Conservation (phyloP, 2,329 filamentous ascomycete genomes). For the Pseudomassariella vexata region DNA sequence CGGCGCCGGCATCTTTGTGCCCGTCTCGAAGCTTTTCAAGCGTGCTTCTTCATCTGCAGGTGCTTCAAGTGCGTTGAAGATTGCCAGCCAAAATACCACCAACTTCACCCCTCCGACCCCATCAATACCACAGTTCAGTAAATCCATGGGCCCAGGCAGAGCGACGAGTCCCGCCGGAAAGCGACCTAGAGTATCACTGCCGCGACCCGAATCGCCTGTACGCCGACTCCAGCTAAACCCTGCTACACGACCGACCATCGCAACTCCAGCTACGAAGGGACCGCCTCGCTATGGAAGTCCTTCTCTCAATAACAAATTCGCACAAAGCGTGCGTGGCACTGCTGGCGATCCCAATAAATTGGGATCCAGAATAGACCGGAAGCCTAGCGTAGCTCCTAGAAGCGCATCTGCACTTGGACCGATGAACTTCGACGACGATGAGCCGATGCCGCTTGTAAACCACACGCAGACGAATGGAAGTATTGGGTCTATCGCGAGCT, state of each 20-base stretch:
- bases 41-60: conserved; percentile 50
- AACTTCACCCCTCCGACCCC: conserved; percentile 61
- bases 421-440: conserved; percentile 48
- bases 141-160: conserved; percentile 74
- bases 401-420: conserved; percentile 55
- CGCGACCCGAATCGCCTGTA: conserved; percentile 81
- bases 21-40: conserved; percentile 71
- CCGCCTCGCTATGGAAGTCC: conserved; percentile 59
- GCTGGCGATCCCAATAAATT: conserved; percentile 57
- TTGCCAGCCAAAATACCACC: conserved; percentile 50
- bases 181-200: conserved; percentile 69
- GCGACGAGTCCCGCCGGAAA: conserved; percentile 68
- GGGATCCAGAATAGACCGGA: conserved; percentile 38
- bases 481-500: conserved; percentile 47
- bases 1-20: conserved; percentile 90
- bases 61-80: conserved; percentile 49
- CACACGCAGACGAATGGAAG: conserved; percentile 50
- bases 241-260: conserved; percentile 49
- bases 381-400: conserved; percentile 47
- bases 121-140: conserved; percentile 73
- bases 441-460: conserved; percentile 46
- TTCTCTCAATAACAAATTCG: conserved; percentile 55
- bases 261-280: conserved; percentile 42
- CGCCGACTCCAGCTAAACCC: conserved; percentile 62
- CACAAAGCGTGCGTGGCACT: conserved; percentile 57